These are phyloP conservation scores for Geotrichum phurueaensis DNA, from an alignment of 1,139 yeast species.

Conservation along the genomic window DNA sequence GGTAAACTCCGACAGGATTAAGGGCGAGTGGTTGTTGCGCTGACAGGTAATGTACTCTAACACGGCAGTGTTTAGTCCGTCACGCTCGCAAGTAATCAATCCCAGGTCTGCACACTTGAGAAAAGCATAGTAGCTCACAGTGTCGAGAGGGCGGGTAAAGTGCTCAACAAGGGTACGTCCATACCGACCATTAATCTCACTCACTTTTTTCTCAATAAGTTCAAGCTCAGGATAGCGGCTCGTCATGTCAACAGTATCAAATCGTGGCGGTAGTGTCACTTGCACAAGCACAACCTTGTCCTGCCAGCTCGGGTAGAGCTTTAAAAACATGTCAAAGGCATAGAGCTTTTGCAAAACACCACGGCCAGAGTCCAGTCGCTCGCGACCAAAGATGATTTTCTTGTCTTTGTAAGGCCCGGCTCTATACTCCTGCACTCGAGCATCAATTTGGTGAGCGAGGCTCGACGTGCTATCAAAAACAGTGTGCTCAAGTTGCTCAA, in stretches of 20 bases:
- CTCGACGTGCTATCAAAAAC: slow-evolving; percentile 24
- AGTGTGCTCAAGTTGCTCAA: slow-evolving; percentile 45
- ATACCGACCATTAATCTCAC: slow-evolving; percentile 78
- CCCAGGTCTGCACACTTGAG: slow-evolving; percentile 89
- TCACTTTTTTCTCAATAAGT: slow-evolving; percentile 67
- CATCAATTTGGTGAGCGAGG: slow-evolving; percentile 41
- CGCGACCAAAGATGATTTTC: slow-evolving; percentile 89
- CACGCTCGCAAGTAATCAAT: slow-evolving; percentile 81
- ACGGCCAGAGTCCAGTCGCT: slow-evolving; percentile 85
- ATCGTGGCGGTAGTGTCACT: slow-evolving; percentile 74
- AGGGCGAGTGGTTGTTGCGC: slow-evolving; percentile 61
- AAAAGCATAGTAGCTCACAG: slow-evolving; percentile 82
- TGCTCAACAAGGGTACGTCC: slow-evolving; percentile 76
- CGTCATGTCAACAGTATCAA: slow-evolving; percentile 32
- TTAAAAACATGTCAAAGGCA: slow-evolving; percentile 82
- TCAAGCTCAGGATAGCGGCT: slow-evolving; percentile 18
- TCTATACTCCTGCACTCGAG: slow-evolving; percentile 45
- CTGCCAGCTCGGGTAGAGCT: slow-evolving; percentile 87
- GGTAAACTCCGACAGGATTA: slow-evolving; percentile 73
- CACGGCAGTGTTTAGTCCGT: slow-evolving; percentile 93
- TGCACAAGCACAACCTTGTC: slow-evolving; percentile 83
- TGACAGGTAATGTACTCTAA: slow-evolving; percentile 88
- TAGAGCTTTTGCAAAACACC: slow-evolving; percentile 94
- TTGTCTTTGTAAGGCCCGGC: slow-evolving; percentile 59
- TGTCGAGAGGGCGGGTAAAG: slow-evolving; percentile 79